Conservation (phyloP, 1,284 basidiomycete genomes). For the Cystobasidium sp. region DNA sequence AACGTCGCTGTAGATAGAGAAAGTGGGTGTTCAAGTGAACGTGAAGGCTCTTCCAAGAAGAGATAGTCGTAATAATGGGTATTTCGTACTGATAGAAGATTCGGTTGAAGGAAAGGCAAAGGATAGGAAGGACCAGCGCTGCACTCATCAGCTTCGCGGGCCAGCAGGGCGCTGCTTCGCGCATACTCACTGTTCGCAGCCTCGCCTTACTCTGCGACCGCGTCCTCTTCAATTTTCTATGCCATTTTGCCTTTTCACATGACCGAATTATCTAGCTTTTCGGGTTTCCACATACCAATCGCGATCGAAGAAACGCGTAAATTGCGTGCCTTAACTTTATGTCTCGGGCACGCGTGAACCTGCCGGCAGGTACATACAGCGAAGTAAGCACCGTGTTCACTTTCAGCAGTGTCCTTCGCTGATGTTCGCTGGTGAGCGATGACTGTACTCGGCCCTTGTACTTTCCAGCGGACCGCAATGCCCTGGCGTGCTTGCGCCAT, state of each 20-base stretch:
- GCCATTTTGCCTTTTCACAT: constrained; percentile 3
- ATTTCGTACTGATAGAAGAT: constrained; percentile 16
- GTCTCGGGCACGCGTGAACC: neutral
- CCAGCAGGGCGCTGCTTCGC: neutral
- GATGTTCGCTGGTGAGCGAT: too few relatives aligned
- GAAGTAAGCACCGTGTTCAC: too few relatives aligned
- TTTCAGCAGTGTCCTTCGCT: too few relatives aligned
- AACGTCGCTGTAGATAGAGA: constrained; percentile 13
- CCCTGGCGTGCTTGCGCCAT: neutral
- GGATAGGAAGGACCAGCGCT: neutral
- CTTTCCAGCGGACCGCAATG: neutral
- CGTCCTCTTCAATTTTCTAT: neutral
- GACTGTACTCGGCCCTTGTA: neutral
- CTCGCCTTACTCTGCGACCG: neutral
- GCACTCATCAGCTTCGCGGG: neutral
- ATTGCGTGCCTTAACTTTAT: constrained; percentile 9
- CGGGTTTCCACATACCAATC: constrained; percentile 9
- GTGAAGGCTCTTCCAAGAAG: constrained; percentile 41
- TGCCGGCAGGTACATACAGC: neutral
- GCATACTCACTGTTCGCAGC: neutral
- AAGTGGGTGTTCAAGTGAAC: constrained; percentile 41
- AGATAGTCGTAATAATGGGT: constrained; percentile 3
- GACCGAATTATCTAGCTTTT: constrained; percentile 10
- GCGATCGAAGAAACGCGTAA: constrained; percentile 11
- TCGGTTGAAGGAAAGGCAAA: constrained; percentile 6